A percentile compares a stretch with the other conserved stretches of the same genome.
phyloP scores from a whole-genome alignment of 441 rosid species.

The Erodium moschatum region DNA sequence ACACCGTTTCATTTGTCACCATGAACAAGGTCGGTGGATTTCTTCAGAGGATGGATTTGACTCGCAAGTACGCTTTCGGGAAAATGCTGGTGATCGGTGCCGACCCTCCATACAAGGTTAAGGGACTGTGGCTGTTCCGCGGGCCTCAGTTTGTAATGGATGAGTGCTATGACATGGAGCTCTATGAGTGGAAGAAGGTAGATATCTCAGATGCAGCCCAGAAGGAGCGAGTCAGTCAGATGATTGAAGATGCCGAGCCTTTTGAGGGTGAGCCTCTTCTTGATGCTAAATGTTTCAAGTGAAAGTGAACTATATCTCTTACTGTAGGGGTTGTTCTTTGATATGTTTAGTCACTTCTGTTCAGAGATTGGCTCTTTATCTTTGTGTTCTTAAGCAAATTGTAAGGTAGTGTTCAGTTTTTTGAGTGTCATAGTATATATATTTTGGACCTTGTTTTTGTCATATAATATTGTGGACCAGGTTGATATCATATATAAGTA shows the following conservation, averaged over 20 bases:
- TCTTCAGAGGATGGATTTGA: constrained; percentile 86
- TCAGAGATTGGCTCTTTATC: not conserved
- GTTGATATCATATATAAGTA: not conserved
- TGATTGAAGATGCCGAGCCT: constrained; percentile 87
- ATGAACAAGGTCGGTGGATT: constrained; percentile 87
- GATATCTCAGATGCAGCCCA: constrained; percentile 70
- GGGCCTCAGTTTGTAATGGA: constrained; percentile 64
- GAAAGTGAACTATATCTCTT: constrained; percentile 7
- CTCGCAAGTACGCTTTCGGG: constrained; percentile 87
- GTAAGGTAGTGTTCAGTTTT: not conserved
- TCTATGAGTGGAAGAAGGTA: constrained; percentile 81
- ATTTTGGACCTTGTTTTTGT: not conserved
- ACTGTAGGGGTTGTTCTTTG: too few relatives aligned
- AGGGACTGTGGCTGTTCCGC: constrained; percentile 92
- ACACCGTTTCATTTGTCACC: constrained; percentile 70
- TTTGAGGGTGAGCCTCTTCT: constrained; percentile 81
- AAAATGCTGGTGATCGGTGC: constrained; percentile 80
- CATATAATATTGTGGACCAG: not conserved
- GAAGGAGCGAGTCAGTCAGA: constrained; percentile 81
- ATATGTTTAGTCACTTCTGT: not conserved
- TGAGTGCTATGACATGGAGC: constrained; percentile 94
- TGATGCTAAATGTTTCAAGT: constrained; percentile 97
- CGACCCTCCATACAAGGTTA: constrained; percentile 73
- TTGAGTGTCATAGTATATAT: not conserved
- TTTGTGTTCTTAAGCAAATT: not conserved